Conservation (phyloP, 140 eudicot species). For the Stevia rebaudiana region DNA sequence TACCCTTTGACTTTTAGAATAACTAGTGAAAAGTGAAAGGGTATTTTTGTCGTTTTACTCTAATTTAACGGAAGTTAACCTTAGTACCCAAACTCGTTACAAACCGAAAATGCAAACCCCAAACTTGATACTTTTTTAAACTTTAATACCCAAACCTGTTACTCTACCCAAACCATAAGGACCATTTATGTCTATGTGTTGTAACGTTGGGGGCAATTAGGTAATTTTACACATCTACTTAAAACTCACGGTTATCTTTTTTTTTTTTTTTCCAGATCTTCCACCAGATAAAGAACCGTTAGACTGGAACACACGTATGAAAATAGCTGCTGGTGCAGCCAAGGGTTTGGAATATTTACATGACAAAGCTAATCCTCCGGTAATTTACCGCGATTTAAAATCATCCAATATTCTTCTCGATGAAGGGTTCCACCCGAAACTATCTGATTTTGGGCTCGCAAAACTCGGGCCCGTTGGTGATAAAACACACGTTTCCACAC, state of each 20-base stretch:
- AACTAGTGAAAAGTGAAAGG: too few species aligned
- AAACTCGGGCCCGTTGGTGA: constrained; percentile 98
- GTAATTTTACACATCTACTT: neutral
- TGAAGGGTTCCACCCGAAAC: constrained; percentile 84
- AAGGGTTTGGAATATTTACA: constrained; percentile 96
- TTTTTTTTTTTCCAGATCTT: constrained; percentile 45
- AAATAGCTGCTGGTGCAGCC: constrained; percentile 99
- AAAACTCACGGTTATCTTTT: constrained; percentile 3
- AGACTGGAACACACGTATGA: constrained; percentile 99
- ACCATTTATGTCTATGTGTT: too few species aligned
- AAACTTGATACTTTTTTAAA: too few species aligned
- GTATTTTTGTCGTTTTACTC: too few species aligned
- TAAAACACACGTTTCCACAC: constrained; percentile 91
- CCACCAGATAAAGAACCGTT: constrained; percentile 85
- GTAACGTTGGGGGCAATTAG: too few species aligned
- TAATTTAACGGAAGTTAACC: too few species aligned
- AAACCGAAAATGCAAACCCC: too few species aligned
- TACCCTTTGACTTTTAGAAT: too few species aligned
- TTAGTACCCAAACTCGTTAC: too few species aligned
- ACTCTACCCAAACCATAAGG: too few species aligned
- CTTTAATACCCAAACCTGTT: too few species aligned
- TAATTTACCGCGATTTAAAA: constrained; percentile 86
- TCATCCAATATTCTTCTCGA: constrained; percentile 99
- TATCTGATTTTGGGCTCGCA: constrained; percentile 96
- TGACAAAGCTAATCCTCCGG: constrained; percentile 98